Conservation (phyloP, 1,139 yeast genomes). For the Sugiyamaella pinicola region DNA sequence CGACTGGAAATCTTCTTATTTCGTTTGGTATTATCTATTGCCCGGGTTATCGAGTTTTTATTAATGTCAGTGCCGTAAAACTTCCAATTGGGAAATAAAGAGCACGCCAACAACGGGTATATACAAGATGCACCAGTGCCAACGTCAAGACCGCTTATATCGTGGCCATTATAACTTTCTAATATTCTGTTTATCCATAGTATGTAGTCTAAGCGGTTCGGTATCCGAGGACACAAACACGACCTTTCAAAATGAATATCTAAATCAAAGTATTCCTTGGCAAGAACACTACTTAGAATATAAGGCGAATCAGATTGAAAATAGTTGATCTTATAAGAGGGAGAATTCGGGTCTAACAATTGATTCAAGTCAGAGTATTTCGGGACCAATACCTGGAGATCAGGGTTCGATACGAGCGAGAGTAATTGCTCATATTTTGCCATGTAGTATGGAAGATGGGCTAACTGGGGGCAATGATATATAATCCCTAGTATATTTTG, state of each 20-base stretch:
- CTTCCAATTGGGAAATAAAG: constrained; percentile 30
- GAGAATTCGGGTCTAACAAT: background rate
- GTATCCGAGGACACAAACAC: constrained; percentile 35
- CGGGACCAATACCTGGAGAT: constrained; percentile 1
- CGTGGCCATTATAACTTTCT: constrained; percentile 10
- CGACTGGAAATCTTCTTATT: constrained; percentile 30
- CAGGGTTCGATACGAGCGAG: constrained; percentile 5
- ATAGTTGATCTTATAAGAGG: constrained; percentile 17
- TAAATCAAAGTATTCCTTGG: constrained; percentile 30
- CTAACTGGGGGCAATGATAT: too few species aligned
- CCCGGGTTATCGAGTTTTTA: constrained; percentile 35
- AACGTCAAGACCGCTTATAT: constrained; percentile 29
- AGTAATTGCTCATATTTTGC: constrained; percentile 2
- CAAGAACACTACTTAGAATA: constrained; percentile 28
- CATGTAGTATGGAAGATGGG: background rate
- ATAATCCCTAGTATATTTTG: too few species aligned
- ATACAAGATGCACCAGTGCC: constrained; percentile 51
- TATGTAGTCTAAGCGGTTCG: constrained; percentile 36
- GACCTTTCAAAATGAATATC: constrained; percentile 26
- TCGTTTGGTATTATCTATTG: constrained; percentile 31
- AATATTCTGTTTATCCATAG: constrained; percentile 29
- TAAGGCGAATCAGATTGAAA: constrained; percentile 25
- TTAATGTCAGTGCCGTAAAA: constrained; percentile 48
- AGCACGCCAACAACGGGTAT: constrained; percentile 43
- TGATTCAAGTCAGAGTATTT: background rate